phyloP scores from a whole-genome alignment of 1,284 basidiomycete species.

The Stygiomarasmius scandens region DNA sequence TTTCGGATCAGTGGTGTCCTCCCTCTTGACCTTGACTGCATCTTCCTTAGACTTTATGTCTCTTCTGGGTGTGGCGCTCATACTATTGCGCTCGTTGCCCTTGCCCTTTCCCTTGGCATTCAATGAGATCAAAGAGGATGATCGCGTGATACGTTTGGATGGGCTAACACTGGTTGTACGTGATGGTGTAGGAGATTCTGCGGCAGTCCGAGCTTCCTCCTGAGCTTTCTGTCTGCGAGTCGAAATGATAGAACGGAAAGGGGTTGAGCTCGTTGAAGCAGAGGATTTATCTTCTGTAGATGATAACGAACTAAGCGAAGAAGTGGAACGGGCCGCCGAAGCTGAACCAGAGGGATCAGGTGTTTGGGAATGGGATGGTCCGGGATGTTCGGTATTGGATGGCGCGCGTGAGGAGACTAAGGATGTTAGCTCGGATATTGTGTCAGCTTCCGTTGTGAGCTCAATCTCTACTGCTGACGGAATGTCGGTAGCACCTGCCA shows the following conservation, averaged over 20 bases:
- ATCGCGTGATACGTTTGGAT: slow-evolving; percentile 34
- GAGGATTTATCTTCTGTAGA: slow-evolving; percentile 28
- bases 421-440: slow-evolving; percentile 50
- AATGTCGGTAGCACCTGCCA: slow-evolving; percentile 47
- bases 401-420: slow-evolving; percentile 41
- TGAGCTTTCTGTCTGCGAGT: slow-evolving; percentile 59
- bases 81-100: slow-evolving; percentile 14
- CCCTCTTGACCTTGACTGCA: slow-evolving; percentile 45
- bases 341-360: slow-evolving; percentile 25
- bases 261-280: slow-evolving; percentile 30
- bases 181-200: slow-evolving; percentile 15
- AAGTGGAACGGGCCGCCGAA: slow-evolving; percentile 35
- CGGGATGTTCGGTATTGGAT: slow-evolving; percentile 31
- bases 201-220: slow-evolving; percentile 16
- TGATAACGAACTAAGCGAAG: slow-evolving; percentile 40
- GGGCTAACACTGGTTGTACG: slow-evolving; percentile 25
- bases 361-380: slow-evolving; percentile 28
- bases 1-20: slow-evolving; percentile 48
- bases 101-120: slow-evolving; percentile 16
- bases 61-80: slow-evolving; percentile 22
- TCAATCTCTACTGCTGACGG: slow-evolving; percentile 54
- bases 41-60: slow-evolving; percentile 40
- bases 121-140: slow-evolving; percentile 22
- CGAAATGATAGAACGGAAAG: slow-evolving; percentile 59
- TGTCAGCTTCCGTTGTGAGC: slow-evolving; percentile 49